A percentile compares a stretch with the other conserved stretches of the same genome.
phyloP scores from a whole-genome alignment of 495 filamentous ascomycete species.

The Talaromyces stipitatus region DNA sequence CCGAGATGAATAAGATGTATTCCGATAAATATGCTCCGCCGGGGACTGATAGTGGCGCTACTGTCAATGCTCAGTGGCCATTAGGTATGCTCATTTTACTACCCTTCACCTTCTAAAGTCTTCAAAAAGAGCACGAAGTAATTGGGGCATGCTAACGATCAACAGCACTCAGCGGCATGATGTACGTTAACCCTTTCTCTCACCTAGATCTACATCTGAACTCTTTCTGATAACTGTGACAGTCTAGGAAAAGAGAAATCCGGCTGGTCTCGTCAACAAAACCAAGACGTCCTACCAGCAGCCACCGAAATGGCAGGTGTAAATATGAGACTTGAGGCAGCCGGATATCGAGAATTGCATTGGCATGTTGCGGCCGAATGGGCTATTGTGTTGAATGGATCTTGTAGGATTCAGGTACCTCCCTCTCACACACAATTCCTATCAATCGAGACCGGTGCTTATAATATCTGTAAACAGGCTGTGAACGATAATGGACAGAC shows the following conservation, averaged over 20 bases:
- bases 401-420: slow-evolving; percentile 43
- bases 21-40: slow-evolving; percentile 61
- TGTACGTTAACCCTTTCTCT: slow-evolving; percentile 15
- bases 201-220: background rate
- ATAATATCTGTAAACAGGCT: too few species aligned
- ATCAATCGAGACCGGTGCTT: too few species aligned
- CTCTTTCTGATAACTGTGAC: background rate
- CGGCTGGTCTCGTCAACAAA: slow-evolving; percentile 67
- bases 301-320: slow-evolving; percentile 68
- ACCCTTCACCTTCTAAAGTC: background rate
- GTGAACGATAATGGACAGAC: slow-evolving; percentile 56
- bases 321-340: slow-evolving; percentile 64
- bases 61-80: slow-evolving; percentile 64
- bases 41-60: slow-evolving; percentile 53
- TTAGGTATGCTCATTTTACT: slow-evolving; percentile 40
- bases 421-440: background rate
- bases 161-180: slow-evolving; percentile 49
- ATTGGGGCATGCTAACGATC: background rate
- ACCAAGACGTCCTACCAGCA: slow-evolving; percentile 52
- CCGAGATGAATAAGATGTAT: slow-evolving; percentile 55
- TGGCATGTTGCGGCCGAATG: slow-evolving; percentile 67
- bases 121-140: too few species aligned
- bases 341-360: slow-evolving; percentile 63
- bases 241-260: slow-evolving; percentile 46
- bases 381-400: slow-evolving; percentile 58